phyloP scores from a whole-genome alignment of 805 yeast genomes.

The Diddensiella santjacobensis region DNA sequence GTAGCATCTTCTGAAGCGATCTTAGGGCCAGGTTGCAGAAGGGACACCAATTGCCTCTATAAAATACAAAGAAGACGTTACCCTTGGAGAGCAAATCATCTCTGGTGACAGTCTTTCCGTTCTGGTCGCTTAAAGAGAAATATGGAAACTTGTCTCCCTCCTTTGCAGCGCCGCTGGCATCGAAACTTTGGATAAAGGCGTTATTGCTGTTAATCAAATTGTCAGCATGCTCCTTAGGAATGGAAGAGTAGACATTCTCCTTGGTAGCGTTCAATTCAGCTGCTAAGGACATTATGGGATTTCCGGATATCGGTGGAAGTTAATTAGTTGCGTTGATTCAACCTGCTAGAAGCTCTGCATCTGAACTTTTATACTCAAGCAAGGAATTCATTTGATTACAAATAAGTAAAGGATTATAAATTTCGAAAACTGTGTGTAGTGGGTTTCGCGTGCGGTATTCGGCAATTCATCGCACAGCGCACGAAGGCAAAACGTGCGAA shows the following conservation, averaged over 20 bases:
- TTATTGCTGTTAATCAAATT: neutral
- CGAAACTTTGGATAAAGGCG: neutral
- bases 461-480: neutral
- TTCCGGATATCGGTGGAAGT: no score
- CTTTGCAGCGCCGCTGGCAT: neutral
- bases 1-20: neutral
- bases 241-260: neutral
- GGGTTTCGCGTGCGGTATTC: neutral
- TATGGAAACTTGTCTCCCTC: neutral
- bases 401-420: neutral
- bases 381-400: neutral
- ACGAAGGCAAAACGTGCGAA: neutral
- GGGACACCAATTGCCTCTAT: neutral
- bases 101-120: neutral
- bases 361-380: neutral
- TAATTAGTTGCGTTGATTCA: no score
- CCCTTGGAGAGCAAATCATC: neutral
- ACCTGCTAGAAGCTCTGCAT: no score
- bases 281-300: neutral
- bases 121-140: neutral
- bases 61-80: neutral
- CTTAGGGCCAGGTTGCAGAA: neutral
- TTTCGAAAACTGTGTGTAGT: neutral
- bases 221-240: neutral
- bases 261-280: neutral